Evolutionary conservation across 768 basidiomycete genomes (phyloP).

Genomic region (Terana coerulea): DNA sequence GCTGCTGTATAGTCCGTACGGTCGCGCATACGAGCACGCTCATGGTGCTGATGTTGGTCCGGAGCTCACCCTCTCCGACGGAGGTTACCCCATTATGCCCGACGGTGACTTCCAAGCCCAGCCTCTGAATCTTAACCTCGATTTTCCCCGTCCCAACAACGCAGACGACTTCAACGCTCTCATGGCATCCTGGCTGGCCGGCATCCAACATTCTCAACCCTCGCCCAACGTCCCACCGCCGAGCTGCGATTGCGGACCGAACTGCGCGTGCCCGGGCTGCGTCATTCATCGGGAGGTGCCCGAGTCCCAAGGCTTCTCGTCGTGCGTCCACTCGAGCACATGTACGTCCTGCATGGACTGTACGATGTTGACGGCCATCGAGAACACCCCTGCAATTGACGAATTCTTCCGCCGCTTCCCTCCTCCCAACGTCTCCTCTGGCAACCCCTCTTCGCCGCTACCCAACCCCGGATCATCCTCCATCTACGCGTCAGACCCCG

Average conservation of each 20-base stretch:
- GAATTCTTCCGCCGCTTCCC: slow-evolving; percentile 8
- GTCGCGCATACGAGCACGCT: slow-evolving; percentile 56
- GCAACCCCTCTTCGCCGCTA: neutral
- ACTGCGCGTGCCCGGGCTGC: slow-evolving; percentile 64
- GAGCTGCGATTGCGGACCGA: slow-evolving; percentile 60
- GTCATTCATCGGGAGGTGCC: slow-evolving; percentile 45
- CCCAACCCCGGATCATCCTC: neutral
- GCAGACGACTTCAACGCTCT: slow-evolving; percentile 22
- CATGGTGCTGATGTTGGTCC: slow-evolving; percentile 31
- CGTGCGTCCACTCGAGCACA: slow-evolving; percentile 34
- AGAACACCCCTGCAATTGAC: slow-evolving; percentile 24
- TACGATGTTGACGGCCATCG: slow-evolving; percentile 49
- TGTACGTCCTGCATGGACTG: slow-evolving; percentile 59
- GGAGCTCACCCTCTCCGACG: slow-evolving; percentile 20
- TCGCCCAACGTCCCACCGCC: slow-evolving; percentile 28
- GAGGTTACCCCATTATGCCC: neutral
- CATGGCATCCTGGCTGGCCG: slow-evolving; percentile 19
- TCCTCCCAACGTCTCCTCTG: neutral
- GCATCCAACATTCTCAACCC: slow-evolving; percentile 14
- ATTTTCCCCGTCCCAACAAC: slow-evolving; percentile 5
- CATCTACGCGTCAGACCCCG: neutral
- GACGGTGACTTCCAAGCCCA: neutral
- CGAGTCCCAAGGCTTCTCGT: slow-evolving; percentile 6
- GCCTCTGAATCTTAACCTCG: neutral
- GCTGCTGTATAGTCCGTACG: slow-evolving; percentile 57